These are phyloP conservation scores for Botrytis sinoallii DNA, from an alignment of 2,329 filamentous ascomycete genomes.

Conservation along the genomic window DNA sequence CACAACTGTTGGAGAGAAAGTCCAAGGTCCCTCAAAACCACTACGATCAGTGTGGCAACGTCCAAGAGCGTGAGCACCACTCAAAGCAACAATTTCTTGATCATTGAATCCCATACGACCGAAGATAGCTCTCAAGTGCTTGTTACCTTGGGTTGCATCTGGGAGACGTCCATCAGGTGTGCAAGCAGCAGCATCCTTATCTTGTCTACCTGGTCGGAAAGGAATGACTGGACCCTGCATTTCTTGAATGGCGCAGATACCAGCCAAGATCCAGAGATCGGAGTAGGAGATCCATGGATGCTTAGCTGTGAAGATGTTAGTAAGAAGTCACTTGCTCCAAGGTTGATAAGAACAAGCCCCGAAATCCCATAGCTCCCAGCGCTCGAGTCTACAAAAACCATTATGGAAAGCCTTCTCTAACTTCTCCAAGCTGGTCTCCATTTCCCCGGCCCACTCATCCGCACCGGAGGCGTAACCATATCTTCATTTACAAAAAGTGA, in stretches of 20 bases:
- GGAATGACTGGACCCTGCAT: slow-evolving; percentile 87
- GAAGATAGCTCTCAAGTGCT: slow-evolving; percentile 89
- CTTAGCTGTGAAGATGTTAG: slow-evolving; percentile 50
- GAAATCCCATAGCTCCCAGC: neutral
- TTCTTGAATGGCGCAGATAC: slow-evolving; percentile 85
- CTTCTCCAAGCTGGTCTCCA: neutral
- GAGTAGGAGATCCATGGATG: slow-evolving; percentile 97
- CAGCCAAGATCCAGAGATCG: slow-evolving; percentile 91
- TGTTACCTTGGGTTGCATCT: slow-evolving; percentile 72
- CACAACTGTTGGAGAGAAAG: slow-evolving; percentile 83
- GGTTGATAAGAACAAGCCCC: neutral
- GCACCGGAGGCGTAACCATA: neutral
- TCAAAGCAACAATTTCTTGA: slow-evolving; percentile 89
- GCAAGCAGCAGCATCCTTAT: slow-evolving; percentile 78
- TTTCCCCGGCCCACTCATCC: neutral
- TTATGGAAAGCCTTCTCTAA: neutral
- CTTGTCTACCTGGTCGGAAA: slow-evolving; percentile 80
- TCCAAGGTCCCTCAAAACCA: slow-evolving; percentile 87
- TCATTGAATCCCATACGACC: slow-evolving; percentile 97
- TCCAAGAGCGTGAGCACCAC: slow-evolving; percentile 81
- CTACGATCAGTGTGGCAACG: slow-evolving; percentile 86
- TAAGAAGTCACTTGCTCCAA: neutral
- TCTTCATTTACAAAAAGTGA: neutral
- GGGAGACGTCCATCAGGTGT: slow-evolving; percentile 91
- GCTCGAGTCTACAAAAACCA: neutral